phyloP scores from a whole-genome alignment of 805 yeast species.

The Tetrapisispora phaffii region DNA sequence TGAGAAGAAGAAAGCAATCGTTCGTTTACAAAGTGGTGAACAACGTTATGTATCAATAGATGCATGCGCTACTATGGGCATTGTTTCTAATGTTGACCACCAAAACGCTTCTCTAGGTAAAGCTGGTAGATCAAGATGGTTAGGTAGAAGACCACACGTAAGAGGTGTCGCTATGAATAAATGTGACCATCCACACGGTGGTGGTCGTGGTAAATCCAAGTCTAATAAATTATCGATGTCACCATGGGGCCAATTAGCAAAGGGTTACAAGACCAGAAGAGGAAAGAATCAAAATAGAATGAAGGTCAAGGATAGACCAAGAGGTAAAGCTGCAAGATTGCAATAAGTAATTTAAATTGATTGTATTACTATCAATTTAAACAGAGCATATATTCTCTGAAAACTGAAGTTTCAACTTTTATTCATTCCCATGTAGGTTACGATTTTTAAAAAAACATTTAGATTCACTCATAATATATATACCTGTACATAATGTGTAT shows the following conservation, averaged over 20 bases:
- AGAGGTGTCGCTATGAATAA: constrained; percentile 99
- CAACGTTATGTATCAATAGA: constrained; percentile 79
- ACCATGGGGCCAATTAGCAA: constrained; percentile 90
- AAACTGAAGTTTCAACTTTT: neutral
- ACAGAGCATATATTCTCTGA: neutral
- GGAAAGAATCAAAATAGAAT: constrained; percentile 76
- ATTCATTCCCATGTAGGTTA: neutral
- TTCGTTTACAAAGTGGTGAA: constrained; percentile 84
- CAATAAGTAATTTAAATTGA: neutral
- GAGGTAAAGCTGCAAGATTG: constrained; percentile 42
- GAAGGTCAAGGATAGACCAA: constrained; percentile 87
- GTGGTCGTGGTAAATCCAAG: constrained; percentile 99
- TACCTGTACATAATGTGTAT: constrained; percentile 3
- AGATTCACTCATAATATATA: neutral
- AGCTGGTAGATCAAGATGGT: constrained; percentile 89
- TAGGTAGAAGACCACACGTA: constrained; percentile 89
- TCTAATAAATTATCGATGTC: constrained; percentile 89
- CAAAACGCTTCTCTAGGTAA: constrained; percentile 85
- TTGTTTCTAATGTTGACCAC: constrained; percentile 87
- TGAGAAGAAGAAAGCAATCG: constrained; percentile 59
- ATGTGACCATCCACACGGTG: constrained; percentile 97
- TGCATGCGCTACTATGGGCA: constrained; percentile 89
- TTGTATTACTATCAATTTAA: too few species aligned
- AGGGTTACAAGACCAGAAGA: constrained; percentile 90
- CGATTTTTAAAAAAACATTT: neutral